phyloP scores from a whole-genome alignment of 139 green algal species.

The Cymbomonas tetramitiformis region DNA sequence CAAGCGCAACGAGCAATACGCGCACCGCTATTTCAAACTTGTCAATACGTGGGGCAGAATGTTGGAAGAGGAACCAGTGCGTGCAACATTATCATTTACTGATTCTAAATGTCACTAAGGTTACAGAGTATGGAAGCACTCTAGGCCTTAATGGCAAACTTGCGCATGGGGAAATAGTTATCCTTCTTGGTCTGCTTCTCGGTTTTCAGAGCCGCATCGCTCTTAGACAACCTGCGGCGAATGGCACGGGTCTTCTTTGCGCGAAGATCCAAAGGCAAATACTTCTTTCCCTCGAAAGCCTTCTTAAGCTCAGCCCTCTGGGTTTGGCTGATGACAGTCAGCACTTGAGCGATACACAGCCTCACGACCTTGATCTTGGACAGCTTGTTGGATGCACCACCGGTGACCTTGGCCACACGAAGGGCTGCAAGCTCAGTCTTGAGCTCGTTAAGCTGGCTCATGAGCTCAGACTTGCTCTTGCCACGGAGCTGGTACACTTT shows the following conservation, averaged over 20 bases:
- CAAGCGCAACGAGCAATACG: too few relatives aligned
- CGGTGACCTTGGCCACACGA: conserved; percentile 96
- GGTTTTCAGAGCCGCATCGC: conserved; percentile 60
- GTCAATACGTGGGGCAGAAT: too few relatives aligned
- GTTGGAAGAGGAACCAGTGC: too few relatives aligned
- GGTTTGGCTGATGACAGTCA: conserved; percentile 88
- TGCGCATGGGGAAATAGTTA: conserved; percentile 71
- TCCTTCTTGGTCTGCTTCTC: conserved; percentile 65
- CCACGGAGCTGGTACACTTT: conserved; percentile 85
- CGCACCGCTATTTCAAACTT: too few relatives aligned
- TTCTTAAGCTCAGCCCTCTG: conserved; percentile 67
- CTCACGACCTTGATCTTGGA: conserved; percentile 89
- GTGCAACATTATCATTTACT: too few relatives aligned
- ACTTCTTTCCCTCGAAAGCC: conserved; percentile 68
- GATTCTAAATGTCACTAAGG: too few relatives aligned
- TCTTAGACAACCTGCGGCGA: conserved; percentile 62
- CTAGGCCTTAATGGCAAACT: conserved; percentile 79
- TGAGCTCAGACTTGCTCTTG: conserved; percentile 85
- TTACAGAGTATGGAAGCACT: too few relatives aligned
- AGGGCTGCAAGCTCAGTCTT: conserved; percentile 87
- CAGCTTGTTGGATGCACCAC: conserved; percentile 97
- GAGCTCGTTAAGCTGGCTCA: conserved; percentile 81
- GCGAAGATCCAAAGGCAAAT: conserved; percentile 83
- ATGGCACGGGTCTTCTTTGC: conserved; percentile 95
- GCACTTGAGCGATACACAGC: conserved; percentile 82